Evolutionary conservation across 352 stramenopile species (phyloP).

Genomic region (Phytophthora pistaciae): DNA sequence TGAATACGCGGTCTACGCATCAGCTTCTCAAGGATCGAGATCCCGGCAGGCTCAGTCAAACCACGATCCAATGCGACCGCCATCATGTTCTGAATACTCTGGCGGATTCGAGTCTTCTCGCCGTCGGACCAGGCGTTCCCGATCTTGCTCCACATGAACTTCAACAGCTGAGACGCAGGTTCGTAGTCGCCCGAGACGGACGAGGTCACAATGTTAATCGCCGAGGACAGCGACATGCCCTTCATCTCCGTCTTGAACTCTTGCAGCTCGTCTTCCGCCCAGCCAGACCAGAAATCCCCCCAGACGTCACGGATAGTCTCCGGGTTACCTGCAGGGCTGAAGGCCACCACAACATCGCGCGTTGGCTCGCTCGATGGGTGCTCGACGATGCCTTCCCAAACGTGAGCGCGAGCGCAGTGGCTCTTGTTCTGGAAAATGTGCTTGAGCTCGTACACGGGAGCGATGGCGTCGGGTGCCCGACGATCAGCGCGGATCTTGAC

Average conservation of each 20-base stretch:
- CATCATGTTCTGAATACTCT: conserved; percentile 91
- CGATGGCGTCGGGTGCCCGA: conserved; percentile 44
- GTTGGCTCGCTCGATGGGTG: conserved; percentile 42
- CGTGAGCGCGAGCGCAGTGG: conserved; percentile 75
- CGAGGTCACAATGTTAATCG: conserved; percentile 80
- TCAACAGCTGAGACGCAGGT: conserved; percentile 72
- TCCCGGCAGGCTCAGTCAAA: conserved; percentile 65
- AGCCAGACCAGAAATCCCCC: conserved; percentile 90
- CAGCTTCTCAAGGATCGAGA: conserved; percentile 82
- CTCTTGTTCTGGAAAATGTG: conserved; percentile 90
- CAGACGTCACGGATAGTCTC: conserved; percentile 87
- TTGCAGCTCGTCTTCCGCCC: conserved; percentile 83
- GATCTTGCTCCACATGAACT: conserved; percentile 89
- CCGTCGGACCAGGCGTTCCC: conserved; percentile 84
- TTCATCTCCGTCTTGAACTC: conserved; percentile 87
- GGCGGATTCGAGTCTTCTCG: conserved; percentile 85
- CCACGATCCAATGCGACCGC: conserved; percentile 79
- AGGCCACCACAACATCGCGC: conserved; percentile 81
- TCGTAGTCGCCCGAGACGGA: conserved; percentile 86
- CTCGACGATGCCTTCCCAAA: conserved; percentile 79
- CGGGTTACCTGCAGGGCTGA: conserved; percentile 79
- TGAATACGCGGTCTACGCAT: conserved; percentile 67
- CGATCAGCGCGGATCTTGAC: conserved; percentile 83
- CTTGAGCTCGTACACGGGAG: conserved; percentile 85
- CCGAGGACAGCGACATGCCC: conserved; percentile 74